Conservation (phyloP, 2,329 filamentous ascomycete genomes). For the Rhynchosporium graminicola region DNA sequence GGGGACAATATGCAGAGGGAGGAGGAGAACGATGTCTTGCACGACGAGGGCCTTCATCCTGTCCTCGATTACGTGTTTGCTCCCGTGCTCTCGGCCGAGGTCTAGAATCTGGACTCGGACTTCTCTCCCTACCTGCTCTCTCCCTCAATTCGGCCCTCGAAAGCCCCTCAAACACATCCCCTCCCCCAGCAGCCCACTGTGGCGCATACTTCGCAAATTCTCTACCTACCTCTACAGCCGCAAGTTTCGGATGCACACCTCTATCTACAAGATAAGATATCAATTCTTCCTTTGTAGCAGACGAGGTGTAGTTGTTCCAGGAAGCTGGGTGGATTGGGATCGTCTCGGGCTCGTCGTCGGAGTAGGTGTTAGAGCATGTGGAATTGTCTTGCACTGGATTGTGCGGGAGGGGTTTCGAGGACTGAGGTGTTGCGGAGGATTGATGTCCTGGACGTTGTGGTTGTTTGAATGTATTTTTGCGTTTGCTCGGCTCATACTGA, state of each 20-base stretch:
- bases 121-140: neutral
- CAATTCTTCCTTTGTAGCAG: slow-evolving; percentile 1
- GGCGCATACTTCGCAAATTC: slow-evolving; percentile 19
- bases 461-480: no score
- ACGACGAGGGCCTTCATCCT: neutral
- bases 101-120: neutral
- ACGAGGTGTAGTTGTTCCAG: slow-evolving; percentile 19
- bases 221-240: slow-evolving; percentile 8
- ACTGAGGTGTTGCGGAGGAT: no score
- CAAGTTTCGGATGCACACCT: neutral
- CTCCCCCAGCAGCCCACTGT: neutral
- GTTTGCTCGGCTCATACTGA: no score
- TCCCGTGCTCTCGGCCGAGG: no score
- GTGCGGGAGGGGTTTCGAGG: no score
- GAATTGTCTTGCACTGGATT: neutral
- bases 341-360: slow-evolving; percentile 21
- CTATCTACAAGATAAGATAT: neutral
- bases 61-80: neutral
- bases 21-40: neutral
- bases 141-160: neutral
- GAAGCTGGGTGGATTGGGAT: slow-evolving; percentile 11
- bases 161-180: neutral
- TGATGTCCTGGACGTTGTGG: no score
- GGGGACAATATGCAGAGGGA: neutral
- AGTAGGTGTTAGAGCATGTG: slow-evolving; percentile 16